Percentiles rank a stretch among this genome's conserved stretches.
Evolutionary conservation across 345 rosid species (phyloP).

Genomic region (Murraya paniculata): DNA sequence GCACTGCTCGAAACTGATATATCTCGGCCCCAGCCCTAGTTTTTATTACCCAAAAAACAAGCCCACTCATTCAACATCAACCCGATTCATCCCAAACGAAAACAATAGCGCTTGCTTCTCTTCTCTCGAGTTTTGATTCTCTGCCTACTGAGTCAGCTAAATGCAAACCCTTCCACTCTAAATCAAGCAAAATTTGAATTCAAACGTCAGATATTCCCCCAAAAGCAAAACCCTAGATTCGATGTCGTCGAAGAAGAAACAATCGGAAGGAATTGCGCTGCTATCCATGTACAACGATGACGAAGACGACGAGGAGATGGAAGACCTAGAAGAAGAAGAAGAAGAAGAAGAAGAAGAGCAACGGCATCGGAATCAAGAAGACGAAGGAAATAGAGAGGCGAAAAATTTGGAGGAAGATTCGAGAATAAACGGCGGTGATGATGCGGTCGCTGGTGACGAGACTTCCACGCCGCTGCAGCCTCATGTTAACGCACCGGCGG

Average conservation of each 20-base stretch:
- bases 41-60: too few species aligned
- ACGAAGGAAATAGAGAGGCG: slow-evolving; percentile 28
- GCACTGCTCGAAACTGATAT: fast-evolving
- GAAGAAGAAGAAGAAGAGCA: slow-evolving; percentile 25
- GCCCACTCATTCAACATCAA: neutral
- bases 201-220: neutral
- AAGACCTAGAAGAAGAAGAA: slow-evolving; percentile 43
- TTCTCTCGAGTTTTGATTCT: too few species aligned
- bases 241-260: slow-evolving; percentile 73
- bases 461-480: slow-evolving; percentile 26
- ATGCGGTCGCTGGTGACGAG: slow-evolving; percentile 23
- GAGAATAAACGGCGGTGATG: slow-evolving; percentile 19
- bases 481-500: slow-evolving; percentile 11
- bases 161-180: neutral
- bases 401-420: slow-evolving; percentile 37
- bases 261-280: slow-evolving; percentile 75
- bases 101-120: too few species aligned
- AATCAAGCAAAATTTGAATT: neutral
- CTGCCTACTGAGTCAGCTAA: neutral
- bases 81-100: neutral
- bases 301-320: slow-evolving; percentile 92
- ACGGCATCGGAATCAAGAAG: slow-evolving; percentile 7
- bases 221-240: neutral
- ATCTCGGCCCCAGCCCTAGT: neutral
- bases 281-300: slow-evolving; percentile 81